Percentiles rank a stretch among this genome's conserved stretches.
These are phyloP conservation scores for Berkeleyomyces basicola DNA, from an alignment of 2,329 filamentous ascomycete genomes.

Conservation along the genomic window DNA sequence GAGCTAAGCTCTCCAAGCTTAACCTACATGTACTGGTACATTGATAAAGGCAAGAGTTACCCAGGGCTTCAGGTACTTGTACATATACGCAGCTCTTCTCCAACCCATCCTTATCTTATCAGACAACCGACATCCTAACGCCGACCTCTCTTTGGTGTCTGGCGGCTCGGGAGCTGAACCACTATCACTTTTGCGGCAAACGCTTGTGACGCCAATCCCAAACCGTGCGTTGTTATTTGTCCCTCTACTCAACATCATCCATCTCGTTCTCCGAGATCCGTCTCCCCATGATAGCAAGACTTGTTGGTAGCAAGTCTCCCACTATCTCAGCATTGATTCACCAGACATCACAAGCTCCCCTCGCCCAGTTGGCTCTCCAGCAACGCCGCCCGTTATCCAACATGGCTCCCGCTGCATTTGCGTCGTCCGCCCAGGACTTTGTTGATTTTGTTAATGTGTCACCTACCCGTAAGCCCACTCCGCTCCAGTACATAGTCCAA, in stretches of 20 bases:
- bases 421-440: constrained; percentile 57
- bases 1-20: neutral
- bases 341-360: neutral
- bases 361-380: neutral
- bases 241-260: neutral
- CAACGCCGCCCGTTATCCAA: constrained; percentile 17
- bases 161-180: neutral
- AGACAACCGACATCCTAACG: neutral
- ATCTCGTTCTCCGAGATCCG: neutral
- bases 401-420: constrained; percentile 31
- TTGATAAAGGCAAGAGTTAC: neutral
- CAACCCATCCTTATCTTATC: neutral
- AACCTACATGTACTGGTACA: neutral
- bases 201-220: neutral
- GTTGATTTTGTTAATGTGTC: constrained; percentile 87
- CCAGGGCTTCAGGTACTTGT: neutral
- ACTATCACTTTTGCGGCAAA: neutral
- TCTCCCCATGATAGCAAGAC: constrained; percentile 7
- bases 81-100: neutral
- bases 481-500: neutral
- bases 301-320: constrained; percentile 9
- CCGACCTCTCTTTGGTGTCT: neutral
- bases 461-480: constrained; percentile 55
- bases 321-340: neutral
- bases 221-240: neutral